Base-by-base conservation (phyloP, 306 rosid genomes). In the Sesbania bispinosa region DNA sequence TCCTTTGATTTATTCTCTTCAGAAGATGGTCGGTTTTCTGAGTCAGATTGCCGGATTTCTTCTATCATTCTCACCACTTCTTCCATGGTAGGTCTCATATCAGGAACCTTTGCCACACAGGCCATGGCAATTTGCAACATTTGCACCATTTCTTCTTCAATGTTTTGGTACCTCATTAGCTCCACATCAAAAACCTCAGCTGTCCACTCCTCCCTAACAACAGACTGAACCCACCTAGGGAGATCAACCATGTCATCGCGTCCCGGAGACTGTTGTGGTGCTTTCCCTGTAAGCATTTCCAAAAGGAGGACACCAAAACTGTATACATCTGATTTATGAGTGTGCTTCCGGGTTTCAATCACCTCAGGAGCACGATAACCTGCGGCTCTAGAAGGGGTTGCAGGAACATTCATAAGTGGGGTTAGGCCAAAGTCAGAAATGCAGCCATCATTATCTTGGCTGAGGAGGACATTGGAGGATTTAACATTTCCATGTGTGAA, bases 71-170 rank as follows among this genome's bases (percentile, higher is more conserved):
- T 87, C 62, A 88, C 98, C 2, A 90, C 93, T 76, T 93, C 96
- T 47, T 83, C 91, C 98, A 93, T 93, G 85, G 23, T 83, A 32
- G 98, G 98, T 33, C 98, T 78, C 91, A 81, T 79, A 71, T 93
- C 98, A 0, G 98, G 96, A 71, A 86, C 79, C 88, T 81, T 93
- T 1, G 88, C 88, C n/a, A 93, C 98, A 38, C 98, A 93, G 0
- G 96, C 85, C 98, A 93, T 93, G 59, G 84, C 98, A 71, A 93
- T 90, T 74, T 93, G 98, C 89, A 93, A 81, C 98, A 93, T 88
- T 75, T 93, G 98, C 74, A 93, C 96, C 98, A 93, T 90, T 76
- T 93, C 98, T 65, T 92, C 98, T 82, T 93, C 98, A 16, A 90
- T 90, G 59, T 93, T 90, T 80, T 83, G 92, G 85, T 80, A 90